A percentile compares a stretch with the other conserved stretches of the same genome.
Evolutionary conservation across 1,139 yeast species (phyloP).

Genomic region (Yamadazyma atlantica): DNA sequence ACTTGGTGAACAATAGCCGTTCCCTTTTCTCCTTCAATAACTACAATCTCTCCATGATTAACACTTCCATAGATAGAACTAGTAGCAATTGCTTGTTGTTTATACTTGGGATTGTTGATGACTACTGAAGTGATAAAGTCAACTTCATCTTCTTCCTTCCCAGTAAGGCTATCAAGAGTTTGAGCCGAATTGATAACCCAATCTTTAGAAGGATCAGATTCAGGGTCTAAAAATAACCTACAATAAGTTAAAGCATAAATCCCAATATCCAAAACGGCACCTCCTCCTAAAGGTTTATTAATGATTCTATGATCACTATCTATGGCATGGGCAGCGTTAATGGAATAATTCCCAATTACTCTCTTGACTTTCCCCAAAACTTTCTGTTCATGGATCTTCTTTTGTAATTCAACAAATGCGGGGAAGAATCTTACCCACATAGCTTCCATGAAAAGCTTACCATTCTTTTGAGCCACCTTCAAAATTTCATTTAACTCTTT

Average conservation of each 20-base stretch:
- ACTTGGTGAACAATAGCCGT: conserved; percentile 16
- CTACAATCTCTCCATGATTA: conserved; percentile 17
- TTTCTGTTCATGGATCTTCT: conserved; percentile 35
- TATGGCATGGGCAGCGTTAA: conserved; percentile 18
- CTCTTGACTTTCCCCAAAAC: conserved; percentile 44
- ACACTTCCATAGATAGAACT: conserved; percentile 18
- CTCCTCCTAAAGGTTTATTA: conserved; percentile 56
- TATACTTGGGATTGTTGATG: conserved; percentile 19
- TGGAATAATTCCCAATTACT: conserved; percentile 32
- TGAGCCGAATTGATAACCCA: conserved; percentile 22
- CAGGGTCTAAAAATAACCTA: conserved; percentile 34
- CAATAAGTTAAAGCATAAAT: conserved; percentile 53
- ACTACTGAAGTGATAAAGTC: conserved; percentile 23
- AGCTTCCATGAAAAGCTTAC: conserved; percentile 59
- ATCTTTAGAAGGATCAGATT: conserved; percentile 14
- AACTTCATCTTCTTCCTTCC: conserved; percentile 15
- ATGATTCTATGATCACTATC: conserved; percentile 30
- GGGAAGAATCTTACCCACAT: conserved; percentile 69
- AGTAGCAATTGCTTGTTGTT: conserved; percentile 23
- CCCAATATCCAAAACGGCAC: conserved; percentile 60
- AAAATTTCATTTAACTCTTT: conserved; percentile 45
- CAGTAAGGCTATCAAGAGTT: conserved; percentile 13
- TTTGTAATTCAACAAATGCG: conserved; percentile 31
- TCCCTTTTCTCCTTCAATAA: conserved; percentile 26
- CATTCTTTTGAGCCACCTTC: conserved; percentile 45